Evolutionary conservation across 148 eudicot genomes (phyloP), one percentile per base, ranked within the genome.

Genomic region (Pouteria glomerata): DNA sequence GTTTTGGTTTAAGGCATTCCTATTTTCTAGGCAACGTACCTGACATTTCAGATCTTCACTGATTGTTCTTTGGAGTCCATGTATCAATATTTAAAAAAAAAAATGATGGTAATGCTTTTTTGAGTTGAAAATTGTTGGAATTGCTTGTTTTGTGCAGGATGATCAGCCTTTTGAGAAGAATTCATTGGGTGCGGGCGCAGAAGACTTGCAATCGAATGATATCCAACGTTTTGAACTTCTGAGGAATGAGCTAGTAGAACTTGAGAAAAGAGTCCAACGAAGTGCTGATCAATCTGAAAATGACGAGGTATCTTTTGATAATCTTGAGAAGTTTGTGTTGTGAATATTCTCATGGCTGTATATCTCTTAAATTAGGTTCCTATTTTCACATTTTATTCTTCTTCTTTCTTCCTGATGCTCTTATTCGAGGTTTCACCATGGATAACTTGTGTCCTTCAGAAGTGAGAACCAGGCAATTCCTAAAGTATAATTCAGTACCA

Each of bases 211-310:
- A 66, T 77, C 94, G 27, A 84, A 82, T 77, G 97, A 92, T 76
- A 79, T 89, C 76, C 87, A 79, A 57, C 96, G 99, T 26, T 95
- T 95, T 81, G 99, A 92, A 76, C 77, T 90, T 59, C 73, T 95
- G 73, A 89, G 97, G 82, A 90, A 78, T 78, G 99, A 95, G 73
- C 84, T 95, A 39, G 75, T 88, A 78, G 97, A 92, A 80, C 89
- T 95, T 76, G 99, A 95, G 81, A 76, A 80, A 84, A 88, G 99
- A 64, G 97, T 95, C 77, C 87, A 95, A 75, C 85, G 67, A 79
- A 89, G 94, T 74, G 79, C 97, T 67, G 83, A 86, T 68, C 68
- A 42, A 63, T 76, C 86, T 65, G 89, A 82, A 66, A 74, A 66
- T 70, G 90, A 88, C 66, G 93, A 89, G 99, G 99, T 90, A 80